These are phyloP conservation scores for Hyparrhenia diplandra DNA, from an alignment of 176 grass and related monocot genomes.

Conservation along the genomic window DNA sequence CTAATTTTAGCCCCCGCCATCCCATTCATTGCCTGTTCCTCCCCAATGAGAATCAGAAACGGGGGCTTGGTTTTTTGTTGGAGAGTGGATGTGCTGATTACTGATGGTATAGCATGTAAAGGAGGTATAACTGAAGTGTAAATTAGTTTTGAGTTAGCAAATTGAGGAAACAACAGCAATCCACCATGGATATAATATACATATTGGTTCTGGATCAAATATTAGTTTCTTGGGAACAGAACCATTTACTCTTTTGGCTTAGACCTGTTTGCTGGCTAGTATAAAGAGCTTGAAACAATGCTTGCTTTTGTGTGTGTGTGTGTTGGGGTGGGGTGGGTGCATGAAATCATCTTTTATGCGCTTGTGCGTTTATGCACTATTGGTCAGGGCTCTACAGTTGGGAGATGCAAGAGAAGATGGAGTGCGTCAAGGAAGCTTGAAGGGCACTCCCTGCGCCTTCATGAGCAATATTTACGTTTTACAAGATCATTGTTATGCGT, in stretches of 20 bases:
- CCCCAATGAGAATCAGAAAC: too few relatives aligned
- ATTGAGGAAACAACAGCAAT: background rate
- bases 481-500: background rate
- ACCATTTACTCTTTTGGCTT: background rate
- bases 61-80: conserved; percentile 43
- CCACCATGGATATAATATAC: background rate
- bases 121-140: conserved; percentile 41
- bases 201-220: too few relatives aligned
- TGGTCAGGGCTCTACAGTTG: background rate
- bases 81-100: conserved; percentile 16
- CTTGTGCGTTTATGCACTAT: background rate
- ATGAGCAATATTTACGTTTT: background rate
- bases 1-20: background rate
- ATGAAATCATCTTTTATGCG: background rate
- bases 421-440: background rate
- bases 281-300: too few relatives aligned
- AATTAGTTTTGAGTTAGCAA: too few relatives aligned
- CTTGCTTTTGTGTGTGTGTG: too few relatives aligned
- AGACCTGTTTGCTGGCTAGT: too few relatives aligned
- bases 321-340: too few relatives aligned
- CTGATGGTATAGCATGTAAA: conserved; percentile 23
- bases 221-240: background rate
- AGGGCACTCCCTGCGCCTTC: background rate
- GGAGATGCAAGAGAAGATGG: background rate
- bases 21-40: background rate